Evolutionary conservation across 2,329 filamentous ascomycete species (phyloP).

Genomic region (Alternaria sp.): DNA sequence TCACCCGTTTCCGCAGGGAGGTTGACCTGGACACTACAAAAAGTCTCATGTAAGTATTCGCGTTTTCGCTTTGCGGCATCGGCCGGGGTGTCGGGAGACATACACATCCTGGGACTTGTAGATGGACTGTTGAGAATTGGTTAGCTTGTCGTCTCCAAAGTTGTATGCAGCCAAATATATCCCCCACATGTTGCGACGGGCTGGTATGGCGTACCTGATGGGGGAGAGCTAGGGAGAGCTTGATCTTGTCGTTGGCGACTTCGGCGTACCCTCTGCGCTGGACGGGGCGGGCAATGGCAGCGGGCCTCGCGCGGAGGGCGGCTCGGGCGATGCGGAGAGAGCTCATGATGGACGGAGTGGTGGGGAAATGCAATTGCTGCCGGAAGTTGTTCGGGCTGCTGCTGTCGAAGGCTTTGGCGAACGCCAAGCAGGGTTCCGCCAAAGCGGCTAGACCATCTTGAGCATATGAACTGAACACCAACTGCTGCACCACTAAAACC

Average conservation of each 20-base stretch:
- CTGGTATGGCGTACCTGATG: conserved; percentile 80
- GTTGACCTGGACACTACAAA: conserved; percentile 90
- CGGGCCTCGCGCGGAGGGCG: conserved; percentile 81
- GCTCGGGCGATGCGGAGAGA: conserved; percentile 89
- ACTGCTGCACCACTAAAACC: too few species aligned
- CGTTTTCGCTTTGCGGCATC: conserved; percentile 31
- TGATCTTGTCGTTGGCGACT: conserved; percentile 72
- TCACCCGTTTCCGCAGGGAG: conserved; percentile 97
- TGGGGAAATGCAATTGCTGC: conserved; percentile 51
- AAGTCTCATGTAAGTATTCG: conserved; percentile 42
- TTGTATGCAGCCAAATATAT: conserved; percentile 4
- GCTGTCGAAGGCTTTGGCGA: neutral
- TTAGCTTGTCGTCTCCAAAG: conserved; percentile 34
- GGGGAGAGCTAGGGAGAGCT: conserved; percentile 96
- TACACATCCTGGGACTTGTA: conserved; percentile 77
- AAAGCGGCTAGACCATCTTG: neutral
- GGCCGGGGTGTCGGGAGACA: conserved; percentile 53
- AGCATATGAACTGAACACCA: too few species aligned
- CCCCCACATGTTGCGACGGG: conserved; percentile 16
- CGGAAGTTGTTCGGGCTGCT: conserved; percentile 31
- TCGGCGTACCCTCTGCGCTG: conserved; percentile 87
- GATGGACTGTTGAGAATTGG: conserved; percentile 62
- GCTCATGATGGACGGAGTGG: conserved; percentile 73
- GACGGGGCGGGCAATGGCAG: conserved; percentile 75
- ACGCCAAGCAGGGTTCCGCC: neutral